Base-by-base conservation (phyloP, 1,284 basidiomycete species). In the Chondrostereum purpureum region DNA sequence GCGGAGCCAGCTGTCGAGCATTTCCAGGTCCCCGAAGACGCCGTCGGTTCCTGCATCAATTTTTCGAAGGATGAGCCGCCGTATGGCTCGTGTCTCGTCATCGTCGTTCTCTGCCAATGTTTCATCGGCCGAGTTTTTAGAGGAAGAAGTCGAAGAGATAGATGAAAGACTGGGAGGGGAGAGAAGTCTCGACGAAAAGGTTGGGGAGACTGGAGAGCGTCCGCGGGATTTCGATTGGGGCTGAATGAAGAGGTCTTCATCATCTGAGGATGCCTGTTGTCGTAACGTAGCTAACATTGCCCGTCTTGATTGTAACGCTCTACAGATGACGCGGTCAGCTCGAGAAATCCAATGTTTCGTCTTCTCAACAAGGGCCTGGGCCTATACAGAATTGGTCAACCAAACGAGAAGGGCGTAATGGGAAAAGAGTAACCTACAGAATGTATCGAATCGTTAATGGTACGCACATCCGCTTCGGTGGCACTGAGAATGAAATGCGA, bases 1-100 rank as follows among this genome's bases (percentile, higher is more conserved):
- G 37, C 72, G 67, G 22, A 83, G 58, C 80, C 84, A 85, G 2
- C 63, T 61, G 18, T 67, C 65, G 35, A 70, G 68, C 53, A 72
- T 75, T 49, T 84, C 78, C 36, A 84, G 66, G 60, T 85, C 72
- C 52, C 84, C 81, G 59, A 78, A 72, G 36, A 83, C 73, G 20
- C 72, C 75, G 19, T 72, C 70, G 2, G 74, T 65, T 21, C 75
- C 67, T 11, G 73, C 70, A 19, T 78, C 74, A 43, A 87, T 72
- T 63, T 83, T 84, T 37, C 79, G 72, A 34, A 77, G 61, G 19
- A 86, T 56, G 16, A 87, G 58, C 13, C 78, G 68, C 14, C 80
- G 77, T 36, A 86, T 64, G 17, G 70, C 66, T 23, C 71, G 70
- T 4, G 68, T 72, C 50, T 85, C 81, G 36, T 80, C 77, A 47